Base-by-base conservation (phyloP, 306 rosid genomes). In the Prunus mira region DNA sequence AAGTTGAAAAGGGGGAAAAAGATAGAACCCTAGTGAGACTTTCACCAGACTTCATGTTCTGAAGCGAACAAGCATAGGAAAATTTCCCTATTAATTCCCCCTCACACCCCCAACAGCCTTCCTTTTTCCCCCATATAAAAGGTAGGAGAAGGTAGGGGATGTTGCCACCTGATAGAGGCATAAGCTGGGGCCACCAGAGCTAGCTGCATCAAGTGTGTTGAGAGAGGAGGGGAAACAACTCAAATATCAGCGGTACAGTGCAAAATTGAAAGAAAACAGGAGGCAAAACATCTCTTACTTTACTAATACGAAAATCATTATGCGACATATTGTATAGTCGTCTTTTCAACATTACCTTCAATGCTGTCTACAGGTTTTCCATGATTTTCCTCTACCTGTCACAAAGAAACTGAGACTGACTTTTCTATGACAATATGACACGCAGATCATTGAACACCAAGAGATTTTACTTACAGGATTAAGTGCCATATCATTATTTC, bases 331-430 rank as follows among this genome's bases (percentile, higher is more conserved):
- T 9, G 67, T 50, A 17, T 67, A 50, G 50, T 55, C 72, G 52
- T 62, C 74, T 38, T 81, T 73, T 57, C 78, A 27, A 79, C 56
- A 24, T 71, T 82, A 89, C 90, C 96, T 89, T 92, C 98, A 47
- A 68, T 18, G 73, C 70, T 82, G 78, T 89, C 98, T 69, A 70
- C 76, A 69, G 88, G 90, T 80, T 89, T 96, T 67, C 67, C 86
- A 80, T 86, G 89, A 74, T 75, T 86, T 61, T 88, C 97, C 80
- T 90, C 97, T 43, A 78, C 88, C 99, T 92, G 93, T 64, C 74
- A 86, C 65, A 82, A 25, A 65, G 14, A 82, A 68, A 82, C 63
- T 52, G 71, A 81, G 73, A 71, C 67, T 72, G 58, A 74, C 52
- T 55, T 81, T 73, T 69, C 71, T 24, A 32, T 24, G 43, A 25